These are phyloP conservation scores for Kwoniella sp. DNA, from an alignment of 768 basidiomycete species.

Conservation along the genomic window DNA sequence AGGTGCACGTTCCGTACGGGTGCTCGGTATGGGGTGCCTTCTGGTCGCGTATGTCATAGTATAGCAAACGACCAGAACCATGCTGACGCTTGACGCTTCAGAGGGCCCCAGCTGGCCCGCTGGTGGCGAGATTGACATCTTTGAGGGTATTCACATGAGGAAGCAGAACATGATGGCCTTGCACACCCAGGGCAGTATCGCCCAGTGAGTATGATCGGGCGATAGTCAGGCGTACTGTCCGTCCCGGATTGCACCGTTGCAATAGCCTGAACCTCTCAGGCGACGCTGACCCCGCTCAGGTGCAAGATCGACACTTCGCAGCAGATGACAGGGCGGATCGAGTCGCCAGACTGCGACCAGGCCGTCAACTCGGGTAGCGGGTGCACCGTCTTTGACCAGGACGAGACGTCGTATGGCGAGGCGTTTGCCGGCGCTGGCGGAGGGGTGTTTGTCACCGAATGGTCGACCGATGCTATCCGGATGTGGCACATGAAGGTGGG, in stretches of 20 bases:
- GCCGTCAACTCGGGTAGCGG: constrained; percentile 57
- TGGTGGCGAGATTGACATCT: constrained; percentile 65
- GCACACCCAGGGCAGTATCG: constrained; percentile 56
- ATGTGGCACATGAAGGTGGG: constrained; percentile 60
- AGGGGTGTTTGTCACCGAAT: constrained; percentile 72
- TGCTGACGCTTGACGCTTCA: neutral
- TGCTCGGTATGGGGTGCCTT: constrained; percentile 55
- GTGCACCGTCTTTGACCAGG: constrained; percentile 61
- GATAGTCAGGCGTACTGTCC: neutral
- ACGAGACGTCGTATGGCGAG: constrained; percentile 60
- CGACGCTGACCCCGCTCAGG: neutral
- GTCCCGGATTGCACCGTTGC: too few species aligned
- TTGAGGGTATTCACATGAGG: constrained; percentile 73
- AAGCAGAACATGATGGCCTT: constrained; percentile 67
- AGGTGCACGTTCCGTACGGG: constrained; percentile 55
- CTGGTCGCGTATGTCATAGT: constrained; percentile 28
- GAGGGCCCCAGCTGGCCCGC: constrained; percentile 37
- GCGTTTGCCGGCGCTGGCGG: constrained; percentile 65
- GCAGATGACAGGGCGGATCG: constrained; percentile 1
- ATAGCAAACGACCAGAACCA: neutral
- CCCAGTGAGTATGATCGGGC: neutral
- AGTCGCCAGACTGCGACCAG: constrained; percentile 2
- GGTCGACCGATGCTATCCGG: constrained; percentile 56
- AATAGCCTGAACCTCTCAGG: too few species aligned
- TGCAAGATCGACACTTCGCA: neutral